Evolutionary conservation across 345 rosid genomes (phyloP), one percentile per base, ranked within the genome.

Genomic region (Psidium guajava): DNA sequence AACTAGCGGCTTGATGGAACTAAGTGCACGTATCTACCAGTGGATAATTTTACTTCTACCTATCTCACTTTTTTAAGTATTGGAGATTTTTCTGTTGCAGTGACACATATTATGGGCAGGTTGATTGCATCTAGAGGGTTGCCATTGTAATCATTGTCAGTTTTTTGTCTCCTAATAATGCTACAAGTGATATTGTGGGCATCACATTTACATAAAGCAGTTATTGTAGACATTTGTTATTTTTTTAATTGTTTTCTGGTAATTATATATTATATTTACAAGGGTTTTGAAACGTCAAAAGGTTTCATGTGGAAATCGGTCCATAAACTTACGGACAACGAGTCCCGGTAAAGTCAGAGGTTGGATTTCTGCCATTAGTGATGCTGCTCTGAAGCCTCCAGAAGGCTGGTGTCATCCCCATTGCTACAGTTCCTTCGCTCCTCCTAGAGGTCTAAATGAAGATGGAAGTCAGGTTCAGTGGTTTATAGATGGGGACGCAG

Each of bases 401-500:
- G 96, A 93, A 49, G 94, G 95, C 50, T 94, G 93, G 92, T 94
- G 95, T 87, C 92, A 89, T 89, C 95, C 98, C 87, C 98, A 94
- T 85, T 94, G 96, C 42, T 95, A 91, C 83, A 92, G 90, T 77
- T 97, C 99, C 20, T 97, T 89, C 87, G 93, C 98, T 83, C 96
- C 99, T 86, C 91, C 89, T 77, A 95, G 98, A 90, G 99, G 99
- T 73, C 89, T 91, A 87, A 86, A 92, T 54, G 92, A 93, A 11
- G 99, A 97, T 86, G 98, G 97, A 32, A 97, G 98, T 89, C 95
- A 92, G 90, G 97, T 94, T 89, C 98, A 95, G 85, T 95, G 99
- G 99, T 94, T 93, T 40, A 87, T 97, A 27, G 98, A 95, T 57
- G 99, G 99, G 82, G 88, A 97, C 87, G 96, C 95, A 82, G 95